A percentile compares a stretch with the other conserved stretches of the same genome.
These are phyloP conservation scores for Termitomyces sp. DNA, from an alignment of 768 basidiomycete genomes.

Conservation along the genomic window DNA sequence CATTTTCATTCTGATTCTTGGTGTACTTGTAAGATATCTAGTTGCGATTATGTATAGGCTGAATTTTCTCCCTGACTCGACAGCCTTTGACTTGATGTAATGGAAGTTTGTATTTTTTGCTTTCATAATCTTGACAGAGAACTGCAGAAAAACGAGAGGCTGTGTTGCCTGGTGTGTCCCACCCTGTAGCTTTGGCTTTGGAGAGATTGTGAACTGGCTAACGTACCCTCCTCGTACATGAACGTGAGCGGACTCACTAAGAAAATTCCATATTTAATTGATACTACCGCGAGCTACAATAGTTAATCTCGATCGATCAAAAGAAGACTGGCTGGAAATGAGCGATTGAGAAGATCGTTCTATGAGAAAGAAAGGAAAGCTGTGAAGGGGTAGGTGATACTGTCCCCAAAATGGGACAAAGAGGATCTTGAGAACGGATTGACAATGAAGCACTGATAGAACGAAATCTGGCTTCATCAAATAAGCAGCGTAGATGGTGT, in stretches of 20 bases:
- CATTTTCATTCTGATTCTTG: background rate
- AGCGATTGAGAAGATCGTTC: background rate
- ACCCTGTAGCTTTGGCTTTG: background rate
- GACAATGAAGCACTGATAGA: background rate
- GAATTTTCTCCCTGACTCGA: background rate
- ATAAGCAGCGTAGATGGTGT: background rate
- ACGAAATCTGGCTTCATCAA: background rate
- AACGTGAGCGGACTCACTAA: background rate
- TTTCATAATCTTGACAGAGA: background rate
- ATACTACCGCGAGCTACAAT: background rate
- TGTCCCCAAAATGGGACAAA: no score
- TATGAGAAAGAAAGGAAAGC: background rate
- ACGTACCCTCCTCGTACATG: background rate
- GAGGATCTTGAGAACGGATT: background rate
- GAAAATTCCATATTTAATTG: no score
- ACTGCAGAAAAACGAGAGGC: background rate
- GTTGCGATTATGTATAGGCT: background rate
- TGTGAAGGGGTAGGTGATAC: background rate
- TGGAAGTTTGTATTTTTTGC: background rate
- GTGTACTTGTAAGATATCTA: background rate
- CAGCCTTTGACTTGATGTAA: background rate
- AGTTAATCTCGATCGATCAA: background rate
- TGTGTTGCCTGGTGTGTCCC: background rate
- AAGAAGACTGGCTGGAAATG: background rate
- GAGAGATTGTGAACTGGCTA: background rate